phyloP scores from a whole-genome alignment of 768 basidiomycete genomes.

The Serendipita indica region DNA sequence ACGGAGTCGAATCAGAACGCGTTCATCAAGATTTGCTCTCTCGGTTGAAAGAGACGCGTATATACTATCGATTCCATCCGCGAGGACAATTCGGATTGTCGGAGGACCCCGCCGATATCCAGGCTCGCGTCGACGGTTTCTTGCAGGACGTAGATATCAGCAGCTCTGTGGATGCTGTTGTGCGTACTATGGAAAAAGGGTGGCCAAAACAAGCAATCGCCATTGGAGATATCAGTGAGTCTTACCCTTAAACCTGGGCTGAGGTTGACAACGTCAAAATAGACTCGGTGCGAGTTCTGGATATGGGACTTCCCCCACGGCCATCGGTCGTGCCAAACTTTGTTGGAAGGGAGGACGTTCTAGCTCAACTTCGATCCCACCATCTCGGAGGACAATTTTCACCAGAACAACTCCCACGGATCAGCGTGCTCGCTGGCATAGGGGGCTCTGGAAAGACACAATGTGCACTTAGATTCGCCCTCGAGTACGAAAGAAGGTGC shows the following conservation, averaged over 20 bases:
- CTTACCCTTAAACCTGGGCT: neutral
- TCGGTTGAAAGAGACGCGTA: neutral
- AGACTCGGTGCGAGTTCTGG: neutral
- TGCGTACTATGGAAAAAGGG: neutral
- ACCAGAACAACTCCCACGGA: too few species aligned
- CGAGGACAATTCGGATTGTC: too few species aligned
- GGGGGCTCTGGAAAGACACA: neutral
- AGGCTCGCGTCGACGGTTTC: neutral
- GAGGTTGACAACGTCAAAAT: neutral
- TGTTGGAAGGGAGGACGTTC: neutral
- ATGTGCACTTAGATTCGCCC: neutral
- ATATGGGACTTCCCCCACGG: neutral
- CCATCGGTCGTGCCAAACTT: neutral
- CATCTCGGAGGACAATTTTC: too few species aligned
- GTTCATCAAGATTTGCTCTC: neutral
- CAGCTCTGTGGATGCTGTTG: neutral
- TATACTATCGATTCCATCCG: too few species aligned
- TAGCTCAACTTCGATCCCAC: too few species aligned
- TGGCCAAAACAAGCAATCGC: neutral
- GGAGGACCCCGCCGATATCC: too few species aligned
- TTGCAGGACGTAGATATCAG: neutral
- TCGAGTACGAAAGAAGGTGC: neutral
- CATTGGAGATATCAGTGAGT: neutral
- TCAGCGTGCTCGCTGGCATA: neutral
- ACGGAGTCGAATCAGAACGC: neutral